Conservation (phyloP, 1,284 basidiomycete species). For the Abortiporus biennis region DNA sequence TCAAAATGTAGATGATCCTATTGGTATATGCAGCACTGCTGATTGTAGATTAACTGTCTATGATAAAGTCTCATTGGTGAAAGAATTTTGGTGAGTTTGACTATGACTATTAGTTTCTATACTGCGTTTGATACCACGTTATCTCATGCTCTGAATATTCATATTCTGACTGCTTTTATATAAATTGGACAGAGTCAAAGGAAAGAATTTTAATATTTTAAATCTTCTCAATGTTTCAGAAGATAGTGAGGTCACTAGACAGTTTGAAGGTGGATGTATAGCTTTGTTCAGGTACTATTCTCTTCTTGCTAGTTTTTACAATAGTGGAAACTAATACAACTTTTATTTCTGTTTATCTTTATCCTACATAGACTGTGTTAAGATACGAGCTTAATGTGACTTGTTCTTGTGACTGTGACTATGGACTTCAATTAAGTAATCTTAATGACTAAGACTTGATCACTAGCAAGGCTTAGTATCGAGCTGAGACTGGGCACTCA, state of each 20-base stretch:
- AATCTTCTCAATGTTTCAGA: constrained; percentile 44
- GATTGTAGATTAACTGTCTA: constrained; percentile 77
- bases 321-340: too few relatives aligned
- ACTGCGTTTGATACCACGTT: not conserved
- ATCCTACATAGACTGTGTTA: too few relatives aligned
- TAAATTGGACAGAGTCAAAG: constrained; percentile 56
- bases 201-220: constrained; percentile 63
- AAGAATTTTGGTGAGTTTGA: constrained; percentile 59
- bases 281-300: constrained; percentile 48
- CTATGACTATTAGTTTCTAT: too few relatives aligned
- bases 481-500: too few relatives aligned
- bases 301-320: too few relatives aligned
- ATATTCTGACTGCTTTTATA: constrained; percentile 7
- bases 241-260: constrained; percentile 32
- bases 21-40: constrained; percentile 58
- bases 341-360: too few relatives aligned
- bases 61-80: constrained; percentile 51
- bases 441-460: too few relatives aligned
- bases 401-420: too few relatives aligned
- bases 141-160: not conserved
- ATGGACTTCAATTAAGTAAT: too few relatives aligned
- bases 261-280: constrained; percentile 43
- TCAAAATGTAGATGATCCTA: constrained; percentile 47
- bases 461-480: too few relatives aligned
- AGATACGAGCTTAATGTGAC: too few relatives aligned